phyloP scores from a whole-genome alignment of 1,284 basidiomycete species.

The Apiotrichum brassicae region DNA sequence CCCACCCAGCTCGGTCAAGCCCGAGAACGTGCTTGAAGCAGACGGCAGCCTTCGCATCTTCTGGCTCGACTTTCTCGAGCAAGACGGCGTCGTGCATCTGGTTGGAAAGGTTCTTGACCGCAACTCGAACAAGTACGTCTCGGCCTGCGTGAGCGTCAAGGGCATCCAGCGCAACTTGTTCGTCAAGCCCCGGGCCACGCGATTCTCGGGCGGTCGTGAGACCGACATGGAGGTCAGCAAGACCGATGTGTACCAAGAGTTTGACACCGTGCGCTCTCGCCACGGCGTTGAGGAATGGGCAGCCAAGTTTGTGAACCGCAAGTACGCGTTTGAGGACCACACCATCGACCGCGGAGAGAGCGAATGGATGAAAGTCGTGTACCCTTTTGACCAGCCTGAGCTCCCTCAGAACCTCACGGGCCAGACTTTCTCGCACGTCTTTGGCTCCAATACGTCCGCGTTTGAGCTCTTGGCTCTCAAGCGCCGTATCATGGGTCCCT shows the following conservation, averaged over 20 bases:
- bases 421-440: constrained; percentile 76
- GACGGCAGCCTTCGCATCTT: constrained; percentile 79
- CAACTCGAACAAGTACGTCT: constrained; percentile 63
- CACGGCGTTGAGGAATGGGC: constrained; percentile 71
- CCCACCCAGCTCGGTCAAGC: constrained; percentile 45
- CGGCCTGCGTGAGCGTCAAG: constrained; percentile 79
- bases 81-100: constrained; percentile 66
- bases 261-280: constrained; percentile 69
- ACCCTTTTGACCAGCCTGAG: constrained; percentile 67
- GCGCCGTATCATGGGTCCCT: constrained; percentile 97
- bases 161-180: constrained; percentile 89
- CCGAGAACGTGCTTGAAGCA: constrained; percentile 52
- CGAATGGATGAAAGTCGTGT: constrained; percentile 88
- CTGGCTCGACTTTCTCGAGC: constrained; percentile 88
- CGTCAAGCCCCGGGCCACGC: constrained; percentile 70
- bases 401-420: constrained; percentile 68
- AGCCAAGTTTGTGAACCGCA: constrained; percentile 77
- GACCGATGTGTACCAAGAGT: constrained; percentile 74
- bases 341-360: constrained; percentile 73
- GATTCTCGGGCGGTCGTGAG: constrained; percentile 56
- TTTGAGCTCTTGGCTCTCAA: constrained; percentile 95
- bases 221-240: constrained; percentile 67
- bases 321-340: constrained; percentile 86
- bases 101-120: constrained; percentile 83
- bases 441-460: constrained; percentile 87